Evolutionary conservation across 2,329 filamentous ascomycete genomes (phyloP), one percentile per base, ranked within the genome.

Genomic region (Arthrobotrys iridis): DNA sequence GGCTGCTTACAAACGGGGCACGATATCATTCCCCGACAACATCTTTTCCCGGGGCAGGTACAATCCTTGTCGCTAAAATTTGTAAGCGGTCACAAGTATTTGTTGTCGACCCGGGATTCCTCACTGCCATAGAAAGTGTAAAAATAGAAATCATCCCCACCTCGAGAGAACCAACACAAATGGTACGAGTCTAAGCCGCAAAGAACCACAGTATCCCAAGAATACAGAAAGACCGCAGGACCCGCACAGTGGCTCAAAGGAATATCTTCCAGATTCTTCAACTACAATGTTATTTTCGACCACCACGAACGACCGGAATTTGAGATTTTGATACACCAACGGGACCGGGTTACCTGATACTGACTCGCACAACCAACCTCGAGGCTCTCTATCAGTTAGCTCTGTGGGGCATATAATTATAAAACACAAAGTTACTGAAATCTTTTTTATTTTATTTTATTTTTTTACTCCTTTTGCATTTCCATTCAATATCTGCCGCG

Each of bases 11-110:
- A n/a, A n/a, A n/a, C n/a, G n/a, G 40, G 60, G 30, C n/a, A 11
- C 11, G 8, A 11, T 37, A 2, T 2, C 15, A n/a, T n/a, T 22
- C 22, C 43, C 24, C 6, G 15, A 15, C 22, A 13, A 18, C 18
- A 18, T 33, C 13, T n/a, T 45, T 48, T 43, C 26, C n/a, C n/a
- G 15, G 37, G 41, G n/a, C 20, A 33, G 63, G 37, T 66, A 64
- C 71, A 64, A 60, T 68, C 71, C 71, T 45, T 43, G 71, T 75
- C 58, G 26, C 57, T 5, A 57, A 64, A 74, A 75, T 75, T 75
- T 75, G 71, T 75, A 75, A 75, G 71, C 41, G 13, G 26, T 62
- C 41, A 48, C 46, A 58, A 57, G 71, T 75, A 75, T 75, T 75
- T 75, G 70, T 67, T 67, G 63, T 60, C 45, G 22, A 55, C 57